Percentiles rank a stretch among this genome's conserved stretches.
phyloP scores from a whole-genome alignment of 257 asterid species.

The Cordia subcordata region DNA sequence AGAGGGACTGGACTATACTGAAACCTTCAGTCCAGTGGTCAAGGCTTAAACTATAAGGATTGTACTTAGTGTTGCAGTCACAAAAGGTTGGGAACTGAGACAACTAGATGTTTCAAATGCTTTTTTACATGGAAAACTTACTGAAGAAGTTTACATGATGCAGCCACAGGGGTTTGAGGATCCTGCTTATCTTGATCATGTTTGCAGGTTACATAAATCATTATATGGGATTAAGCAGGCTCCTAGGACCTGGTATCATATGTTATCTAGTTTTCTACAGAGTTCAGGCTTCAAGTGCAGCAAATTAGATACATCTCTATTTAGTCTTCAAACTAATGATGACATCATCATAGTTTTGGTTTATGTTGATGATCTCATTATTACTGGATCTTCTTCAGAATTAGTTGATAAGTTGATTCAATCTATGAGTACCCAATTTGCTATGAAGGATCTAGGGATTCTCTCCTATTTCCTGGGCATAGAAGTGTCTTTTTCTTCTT shows the following conservation, averaged over 20 bases:
- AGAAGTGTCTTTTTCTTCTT: no score
- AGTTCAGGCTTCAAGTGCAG: neutral
- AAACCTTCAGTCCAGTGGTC: neutral
- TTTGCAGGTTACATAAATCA: neutral
- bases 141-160: neutral
- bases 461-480: no score
- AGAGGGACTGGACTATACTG: neutral
- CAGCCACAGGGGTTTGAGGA: neutral
- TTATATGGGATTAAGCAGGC: slow-evolving; percentile 4
- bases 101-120: slow-evolving; percentile 4
- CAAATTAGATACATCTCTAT: neutral
- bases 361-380: no score
- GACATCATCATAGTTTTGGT: no score
- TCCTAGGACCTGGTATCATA: neutral
- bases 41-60: neutral
- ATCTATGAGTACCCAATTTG: no score
- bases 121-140: neutral
- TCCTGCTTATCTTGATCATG: neutral
- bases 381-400: no score
- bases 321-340: neutral
- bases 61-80: neutral
- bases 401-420: no score
- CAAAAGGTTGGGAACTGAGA: neutral
- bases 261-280: neutral
- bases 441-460: no score